Percentiles rank a stretch among this genome's conserved stretches.
phyloP scores from a whole-genome alignment of 768 basidiomycete genomes.

The Leccinum truebloodii region DNA sequence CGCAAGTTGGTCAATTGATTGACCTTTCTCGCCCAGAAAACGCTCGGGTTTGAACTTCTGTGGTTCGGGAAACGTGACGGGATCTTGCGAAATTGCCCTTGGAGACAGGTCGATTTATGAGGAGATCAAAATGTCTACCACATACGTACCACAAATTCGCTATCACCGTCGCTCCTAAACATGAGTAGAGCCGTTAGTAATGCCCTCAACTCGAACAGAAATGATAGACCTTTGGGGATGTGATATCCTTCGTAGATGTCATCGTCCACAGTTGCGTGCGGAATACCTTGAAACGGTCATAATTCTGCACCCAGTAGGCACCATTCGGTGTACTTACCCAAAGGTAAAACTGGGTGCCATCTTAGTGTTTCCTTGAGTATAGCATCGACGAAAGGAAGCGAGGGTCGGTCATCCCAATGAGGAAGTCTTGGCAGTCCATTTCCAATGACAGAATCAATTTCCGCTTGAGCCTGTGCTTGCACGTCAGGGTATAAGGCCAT shows the following conservation, averaged over 20 bases:
- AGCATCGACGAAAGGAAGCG: conserved; percentile 24
- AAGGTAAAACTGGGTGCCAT: conserved; percentile 23
- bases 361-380: conserved; percentile 27
- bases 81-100: conserved; percentile 39
- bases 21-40: conserved; percentile 19
- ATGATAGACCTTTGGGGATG: conserved; percentile 49
- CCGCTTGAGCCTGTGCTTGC: conserved; percentile 20
- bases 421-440: conserved; percentile 21
- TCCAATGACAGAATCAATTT: conserved; percentile 23
- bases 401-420: conserved; percentile 18
- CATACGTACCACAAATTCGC: conserved; percentile 20
- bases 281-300: conserved; percentile 22
- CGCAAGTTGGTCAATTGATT: conserved; percentile 14
- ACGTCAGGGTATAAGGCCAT: conserved; percentile 29
- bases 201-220: background rate
- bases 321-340: conserved; percentile 5
- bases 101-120: background rate
- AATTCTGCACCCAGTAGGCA: background rate
- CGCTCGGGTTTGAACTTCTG: conserved; percentile 41
- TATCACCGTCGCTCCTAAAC: conserved; percentile 21
- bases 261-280: conserved; percentile 38
- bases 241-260: conserved; percentile 46
- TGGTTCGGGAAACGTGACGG: conserved; percentile 39
- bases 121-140: background rate
- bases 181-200: background rate